Evolutionary conservation across 2,329 filamentous ascomycete species (phyloP).

Genomic region (Diaporthe citriasiana): DNA sequence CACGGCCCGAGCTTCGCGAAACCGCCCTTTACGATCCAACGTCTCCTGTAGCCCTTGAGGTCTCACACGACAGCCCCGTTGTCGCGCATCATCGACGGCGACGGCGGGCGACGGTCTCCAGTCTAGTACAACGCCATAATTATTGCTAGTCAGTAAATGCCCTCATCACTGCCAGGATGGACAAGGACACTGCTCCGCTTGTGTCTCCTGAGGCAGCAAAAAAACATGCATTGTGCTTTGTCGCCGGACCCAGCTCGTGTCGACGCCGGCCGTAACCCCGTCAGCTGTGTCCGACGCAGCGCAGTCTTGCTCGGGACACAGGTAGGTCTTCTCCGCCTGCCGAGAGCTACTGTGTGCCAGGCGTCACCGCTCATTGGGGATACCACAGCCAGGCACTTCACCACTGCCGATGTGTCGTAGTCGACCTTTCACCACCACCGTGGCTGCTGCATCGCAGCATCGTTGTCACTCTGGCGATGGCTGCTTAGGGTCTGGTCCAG

Average conservation of each 20-base stretch:
- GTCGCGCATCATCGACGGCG: constrained; percentile 22
- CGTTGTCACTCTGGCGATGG: constrained; percentile 3
- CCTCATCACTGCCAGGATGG: constrained; percentile 22
- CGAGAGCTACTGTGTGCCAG: constrained; percentile 22
- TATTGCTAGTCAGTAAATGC: constrained; percentile 28
- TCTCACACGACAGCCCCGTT: constrained; percentile 26
- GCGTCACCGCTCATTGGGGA: constrained; percentile 36
- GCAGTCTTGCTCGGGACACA: background rate
- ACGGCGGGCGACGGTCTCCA: constrained; percentile 15
- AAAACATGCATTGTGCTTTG: constrained; percentile 17
- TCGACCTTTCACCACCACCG: background rate
- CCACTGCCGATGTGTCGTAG: constrained; percentile 13
- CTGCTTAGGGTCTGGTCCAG: constrained; percentile 27
- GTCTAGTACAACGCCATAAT: constrained; percentile 20
- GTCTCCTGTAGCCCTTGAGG: background rate
- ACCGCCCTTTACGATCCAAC: constrained; percentile 4
- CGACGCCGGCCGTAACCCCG: constrained; percentile 17
- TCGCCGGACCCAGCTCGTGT: background rate
- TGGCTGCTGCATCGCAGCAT: constrained; percentile 24
- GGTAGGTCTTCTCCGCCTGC: background rate
- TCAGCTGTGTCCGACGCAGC: constrained; percentile 18
- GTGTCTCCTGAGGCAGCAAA: constrained; percentile 17
- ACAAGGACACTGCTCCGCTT: constrained; percentile 2
- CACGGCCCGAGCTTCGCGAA: constrained; percentile 29
- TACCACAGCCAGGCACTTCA: constrained; percentile 6